Conservation (phyloP, 805 yeast genomes). For the Cyberlindnera xishuangbannaensis region DNA sequence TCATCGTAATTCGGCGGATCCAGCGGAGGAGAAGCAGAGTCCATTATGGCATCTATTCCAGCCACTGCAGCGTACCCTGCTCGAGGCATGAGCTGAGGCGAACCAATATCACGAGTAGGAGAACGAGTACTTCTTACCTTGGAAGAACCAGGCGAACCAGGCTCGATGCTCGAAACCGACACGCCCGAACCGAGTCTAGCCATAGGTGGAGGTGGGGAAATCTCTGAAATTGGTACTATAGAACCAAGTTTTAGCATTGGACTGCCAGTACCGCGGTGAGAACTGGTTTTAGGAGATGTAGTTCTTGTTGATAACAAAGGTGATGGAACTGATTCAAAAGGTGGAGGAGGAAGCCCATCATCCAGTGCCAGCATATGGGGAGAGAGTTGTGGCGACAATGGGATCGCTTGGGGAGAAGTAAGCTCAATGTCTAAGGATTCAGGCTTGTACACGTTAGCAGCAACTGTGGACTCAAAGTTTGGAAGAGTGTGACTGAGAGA, state of each 20-base stretch:
- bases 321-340: conserved; percentile 38
- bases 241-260: no score
- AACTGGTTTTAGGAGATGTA: no score
- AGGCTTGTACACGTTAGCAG: conserved; percentile 53
- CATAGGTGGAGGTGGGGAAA: no score
- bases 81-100: background rate
- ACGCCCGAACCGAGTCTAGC: no score
- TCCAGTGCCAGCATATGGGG: conserved; percentile 39
- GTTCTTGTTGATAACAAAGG: background rate
- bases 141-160: background rate
- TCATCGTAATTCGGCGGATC: conserved; percentile 33
- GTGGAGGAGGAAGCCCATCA: conserved; percentile 51
- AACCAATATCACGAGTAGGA: background rate
- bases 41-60: conserved; percentile 18
- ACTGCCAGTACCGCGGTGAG: no score
- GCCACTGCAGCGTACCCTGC: background rate
- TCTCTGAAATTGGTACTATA: no score
- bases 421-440: conserved; percentile 37
- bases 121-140: background rate
- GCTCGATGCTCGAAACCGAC: no score
- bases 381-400: conserved; percentile 46
- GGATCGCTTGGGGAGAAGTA: conserved; percentile 61
- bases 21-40: conserved; percentile 20
- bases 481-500: conserved; percentile 29
- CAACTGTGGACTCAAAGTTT: conserved; percentile 28